Conservation (phyloP, 176 grass and related monocot species). For the Typha latifolia region DNA sequence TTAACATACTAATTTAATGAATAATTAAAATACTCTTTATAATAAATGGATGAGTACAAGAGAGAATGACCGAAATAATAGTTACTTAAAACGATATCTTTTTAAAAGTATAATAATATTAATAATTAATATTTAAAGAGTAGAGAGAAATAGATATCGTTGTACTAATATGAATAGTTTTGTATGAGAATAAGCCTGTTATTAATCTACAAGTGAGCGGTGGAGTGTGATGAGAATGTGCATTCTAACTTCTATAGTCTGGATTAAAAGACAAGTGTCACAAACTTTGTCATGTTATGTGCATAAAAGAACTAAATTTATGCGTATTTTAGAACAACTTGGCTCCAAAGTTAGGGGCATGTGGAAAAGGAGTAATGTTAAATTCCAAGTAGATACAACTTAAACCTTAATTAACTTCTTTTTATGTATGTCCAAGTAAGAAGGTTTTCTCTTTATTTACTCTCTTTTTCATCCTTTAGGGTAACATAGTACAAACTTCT, state of each 20-base stretch:
- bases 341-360: no score
- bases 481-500: no score
- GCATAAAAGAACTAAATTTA: no score
- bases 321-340: neutral
- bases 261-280: neutral
- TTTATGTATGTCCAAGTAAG: neutral
- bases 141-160: neutral
- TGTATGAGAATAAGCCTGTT: neutral
- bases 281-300: neutral
- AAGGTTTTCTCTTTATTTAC: neutral
- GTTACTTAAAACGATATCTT: no score
- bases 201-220: neutral
- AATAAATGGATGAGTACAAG: no score
- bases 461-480: neutral
- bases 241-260: neutral
- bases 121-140: no score
- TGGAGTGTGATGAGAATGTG: neutral
- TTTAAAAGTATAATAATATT: neutral
- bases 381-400: neutral
- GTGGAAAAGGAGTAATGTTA: neutral
- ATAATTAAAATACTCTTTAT: no score
- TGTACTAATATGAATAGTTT: neutral
- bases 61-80: no score
- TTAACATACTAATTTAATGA: no score
- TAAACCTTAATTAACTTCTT: neutral